These are phyloP conservation scores for Epichloe sp. DNA, from an alignment of 2,329 filamentous ascomycete species.

Conservation along the genomic window DNA sequence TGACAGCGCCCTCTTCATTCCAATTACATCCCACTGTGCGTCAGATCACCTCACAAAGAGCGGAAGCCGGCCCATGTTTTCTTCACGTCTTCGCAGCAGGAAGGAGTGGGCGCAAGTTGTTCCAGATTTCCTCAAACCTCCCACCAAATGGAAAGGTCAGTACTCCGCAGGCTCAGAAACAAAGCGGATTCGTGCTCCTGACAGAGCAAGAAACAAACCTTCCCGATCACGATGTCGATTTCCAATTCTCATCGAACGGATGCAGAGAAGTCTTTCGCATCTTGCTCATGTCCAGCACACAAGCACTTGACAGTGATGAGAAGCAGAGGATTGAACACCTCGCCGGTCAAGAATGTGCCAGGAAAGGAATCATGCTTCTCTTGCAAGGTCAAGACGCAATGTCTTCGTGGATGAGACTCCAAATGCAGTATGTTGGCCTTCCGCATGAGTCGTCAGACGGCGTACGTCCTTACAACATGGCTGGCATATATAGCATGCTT, in stretches of 20 bases:
- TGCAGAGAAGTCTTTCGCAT: conserved; percentile 18
- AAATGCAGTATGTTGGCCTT: conserved; percentile 25
- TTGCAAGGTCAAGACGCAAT: conserved; percentile 20
- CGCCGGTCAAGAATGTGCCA: conserved; percentile 22
- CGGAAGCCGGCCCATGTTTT: conserved; percentile 18
- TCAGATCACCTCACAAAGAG: neutral
- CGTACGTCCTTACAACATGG: neutral
- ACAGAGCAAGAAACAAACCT: conserved; percentile 25
- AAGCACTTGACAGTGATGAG: conserved; percentile 19
- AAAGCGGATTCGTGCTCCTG: neutral
- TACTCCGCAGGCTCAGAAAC: neutral
- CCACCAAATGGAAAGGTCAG: conserved; percentile 15
- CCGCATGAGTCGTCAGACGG: neutral
- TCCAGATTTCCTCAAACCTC: conserved; percentile 12
- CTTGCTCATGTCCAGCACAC: conserved; percentile 26
- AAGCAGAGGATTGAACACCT: conserved; percentile 27
- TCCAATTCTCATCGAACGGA: conserved; percentile 18
- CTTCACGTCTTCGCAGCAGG: conserved; percentile 24
- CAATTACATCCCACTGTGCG: neutral
- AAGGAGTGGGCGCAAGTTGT: conserved; percentile 22
- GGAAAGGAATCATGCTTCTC: conserved; percentile 32
- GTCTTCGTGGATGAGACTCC: conserved; percentile 26
- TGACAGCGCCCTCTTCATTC: neutral
- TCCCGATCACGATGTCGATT: conserved; percentile 31
- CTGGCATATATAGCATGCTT: conserved; percentile 17